Base-by-base conservation (phyloP, 805 yeast species). In the Nakazawaea laoshanensis region DNA sequence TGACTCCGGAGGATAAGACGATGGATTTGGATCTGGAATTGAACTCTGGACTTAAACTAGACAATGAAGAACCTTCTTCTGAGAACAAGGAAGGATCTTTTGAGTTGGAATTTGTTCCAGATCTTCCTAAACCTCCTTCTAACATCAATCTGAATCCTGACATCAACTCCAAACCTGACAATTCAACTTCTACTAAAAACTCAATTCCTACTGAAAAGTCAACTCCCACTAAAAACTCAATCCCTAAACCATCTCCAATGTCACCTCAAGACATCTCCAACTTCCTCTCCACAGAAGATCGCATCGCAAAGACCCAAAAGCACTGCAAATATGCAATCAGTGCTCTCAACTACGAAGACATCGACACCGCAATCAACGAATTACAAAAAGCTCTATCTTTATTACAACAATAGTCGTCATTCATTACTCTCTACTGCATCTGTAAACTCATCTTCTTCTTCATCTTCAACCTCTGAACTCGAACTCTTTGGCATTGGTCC, bases 271-370 rank as follows among this genome's bases (percentile, higher is more conserved):
- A 70, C 28, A 59, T 80, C 11, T 46, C 55, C n/a, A 47, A 59
- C 12, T 69, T 80, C 36, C 52, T 81, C 47, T 66, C 69, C 37
- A 60, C 63, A 11, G 69, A 77, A 15, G 82, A 72, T 34, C 58
- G 65, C 29, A 74, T 80, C 14, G 48, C 72, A 7, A 61, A 67
- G 43, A 73, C 78, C 1, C 89, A 81, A 46, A 79, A 74, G 44
- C 69, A 66, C 39, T 82, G 88, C 20, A 79, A 74, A 48, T 82
- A 76, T 50, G 89, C 87, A 2, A 74, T 80, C 5, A 77, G 86
- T 36, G 92, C 94, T 1, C 61, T 82, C 48, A 80, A 80, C 48
- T 82, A 80, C 49, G 89, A 82, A 40, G 94, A 82, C 45, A 55
- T 71, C 22, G 65, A 51, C 3, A 82, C 89, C 1, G 89, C 89